Evolutionary conservation across 2,329 filamentous ascomycete genomes (phyloP).

Genomic region (Fusarium sacchari): DNA sequence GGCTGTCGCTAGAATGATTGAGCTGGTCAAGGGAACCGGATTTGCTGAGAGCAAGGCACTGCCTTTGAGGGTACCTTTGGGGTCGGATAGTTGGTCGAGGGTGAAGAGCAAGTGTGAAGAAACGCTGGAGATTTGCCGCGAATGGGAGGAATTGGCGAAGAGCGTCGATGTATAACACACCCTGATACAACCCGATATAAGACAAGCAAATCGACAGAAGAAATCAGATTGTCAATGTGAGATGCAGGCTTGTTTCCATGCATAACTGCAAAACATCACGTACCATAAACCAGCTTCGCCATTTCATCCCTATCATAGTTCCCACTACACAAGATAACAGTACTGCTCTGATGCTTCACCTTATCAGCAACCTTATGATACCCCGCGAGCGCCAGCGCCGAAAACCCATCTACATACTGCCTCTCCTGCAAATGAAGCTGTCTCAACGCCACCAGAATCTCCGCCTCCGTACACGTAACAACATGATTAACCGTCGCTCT

Average conservation of each 20-base stretch:
- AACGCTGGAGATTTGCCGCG: slow-evolving; percentile 58
- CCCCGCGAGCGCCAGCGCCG: not conserved
- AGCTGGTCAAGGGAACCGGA: slow-evolving; percentile 61
- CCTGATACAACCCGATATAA: not conserved
- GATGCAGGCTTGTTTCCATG: accelerated
- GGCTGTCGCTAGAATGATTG: slow-evolving; percentile 62
- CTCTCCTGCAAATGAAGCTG: not conserved
- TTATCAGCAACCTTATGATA: not conserved
- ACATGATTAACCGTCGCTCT: not conserved
- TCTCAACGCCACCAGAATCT: not conserved
- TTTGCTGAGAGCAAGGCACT: slow-evolving; percentile 42
- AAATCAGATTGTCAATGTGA: accelerated
- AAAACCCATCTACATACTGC: not conserved
- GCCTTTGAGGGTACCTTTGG: slow-evolving; percentile 62
- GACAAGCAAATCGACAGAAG: too few relatives aligned
- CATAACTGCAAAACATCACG: not conserved
- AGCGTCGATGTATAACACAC: slow-evolving; percentile 52
- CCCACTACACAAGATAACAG: not conserved
- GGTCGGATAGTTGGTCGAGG: slow-evolving; percentile 60
- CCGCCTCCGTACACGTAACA: not conserved
- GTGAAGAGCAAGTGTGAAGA: slow-evolving; percentile 62
- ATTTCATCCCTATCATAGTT: not conserved
- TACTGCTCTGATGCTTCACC: not conserved
- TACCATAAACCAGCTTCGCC: not conserved
- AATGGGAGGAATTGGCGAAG: slow-evolving; percentile 60